phyloP scores from a whole-genome alignment of 2,329 filamentous ascomycete genomes.

The Ceratocystis lukuohia region DNA sequence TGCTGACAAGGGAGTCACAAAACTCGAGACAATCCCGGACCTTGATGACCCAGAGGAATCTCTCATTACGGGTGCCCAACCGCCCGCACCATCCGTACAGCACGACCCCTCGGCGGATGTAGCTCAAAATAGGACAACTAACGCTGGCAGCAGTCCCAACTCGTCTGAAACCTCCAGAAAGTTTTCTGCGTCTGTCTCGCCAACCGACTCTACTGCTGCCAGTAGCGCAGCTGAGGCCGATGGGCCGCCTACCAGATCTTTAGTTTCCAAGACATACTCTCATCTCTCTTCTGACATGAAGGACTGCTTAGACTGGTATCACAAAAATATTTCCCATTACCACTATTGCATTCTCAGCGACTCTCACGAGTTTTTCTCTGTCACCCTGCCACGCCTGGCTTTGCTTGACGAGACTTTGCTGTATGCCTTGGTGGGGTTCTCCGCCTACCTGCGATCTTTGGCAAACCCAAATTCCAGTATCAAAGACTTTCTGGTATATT shows the following conservation, averaged over 20 bases:
- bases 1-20: slow-evolving; percentile 24
- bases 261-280: slow-evolving; percentile 33
- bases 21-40: slow-evolving; percentile 41
- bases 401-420: slow-evolving; percentile 64
- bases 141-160: slow-evolving; percentile 29
- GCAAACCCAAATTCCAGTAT: slow-evolving; percentile 58
- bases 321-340: slow-evolving; percentile 61
- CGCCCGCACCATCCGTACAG: slow-evolving; percentile 21
- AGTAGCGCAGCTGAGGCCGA: slow-evolving; percentile 15
- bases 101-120: slow-evolving; percentile 19
- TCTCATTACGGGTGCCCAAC: background rate
- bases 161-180: slow-evolving; percentile 22
- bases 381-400: slow-evolving; percentile 57
- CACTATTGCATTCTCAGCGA: slow-evolving; percentile 72
- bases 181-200: slow-evolving; percentile 10
- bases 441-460: slow-evolving; percentile 73
- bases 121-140: slow-evolving; percentile 16
- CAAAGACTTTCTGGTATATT: slow-evolving; percentile 72
- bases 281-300: slow-evolving; percentile 56
- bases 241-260: background rate
- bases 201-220: slow-evolving; percentile 10
- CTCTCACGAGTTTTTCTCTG: slow-evolving; percentile 57
- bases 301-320: slow-evolving; percentile 66
- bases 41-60: slow-evolving; percentile 33
- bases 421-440: slow-evolving; percentile 76